A percentile compares a stretch with the other conserved stretches of the same genome.
These are phyloP conservation scores for Gliomastix tumulicola DNA, from an alignment of 2,329 filamentous ascomycete genomes.

Conservation along the genomic window DNA sequence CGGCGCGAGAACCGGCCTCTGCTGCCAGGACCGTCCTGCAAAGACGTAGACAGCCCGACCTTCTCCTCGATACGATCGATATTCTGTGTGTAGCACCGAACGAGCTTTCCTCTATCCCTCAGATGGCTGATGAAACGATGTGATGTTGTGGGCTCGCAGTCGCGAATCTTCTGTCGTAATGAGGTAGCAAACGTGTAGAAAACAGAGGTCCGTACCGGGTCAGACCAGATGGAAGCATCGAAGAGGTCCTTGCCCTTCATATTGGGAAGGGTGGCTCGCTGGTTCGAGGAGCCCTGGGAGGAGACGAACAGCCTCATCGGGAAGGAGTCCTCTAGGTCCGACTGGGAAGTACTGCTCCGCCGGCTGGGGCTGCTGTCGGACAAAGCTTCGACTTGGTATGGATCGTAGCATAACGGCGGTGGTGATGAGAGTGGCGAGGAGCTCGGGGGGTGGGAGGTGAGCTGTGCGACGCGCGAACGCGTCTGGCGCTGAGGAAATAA, in stretches of 20 bases:
- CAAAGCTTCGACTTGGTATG: constrained; percentile 28
- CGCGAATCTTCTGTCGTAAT: constrained; percentile 54
- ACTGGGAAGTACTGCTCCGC: constrained; percentile 30
- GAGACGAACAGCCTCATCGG: constrained; percentile 27
- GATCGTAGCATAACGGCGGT: constrained; percentile 44
- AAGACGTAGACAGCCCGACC: constrained; percentile 57
- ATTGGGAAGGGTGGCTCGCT: constrained; percentile 39
- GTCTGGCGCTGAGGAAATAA: background rate
- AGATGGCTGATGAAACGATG: constrained; percentile 64
- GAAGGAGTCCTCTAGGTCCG: constrained; percentile 37
- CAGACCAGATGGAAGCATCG: constrained; percentile 63
- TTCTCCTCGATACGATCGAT: constrained; percentile 69
- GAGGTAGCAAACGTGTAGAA: constrained; percentile 69
- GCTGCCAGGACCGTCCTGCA: constrained; percentile 55
- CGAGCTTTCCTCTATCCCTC: constrained; percentile 59
- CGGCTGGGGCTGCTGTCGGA: constrained; percentile 25
- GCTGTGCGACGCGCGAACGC: background rate
- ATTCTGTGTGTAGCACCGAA: constrained; percentile 69
- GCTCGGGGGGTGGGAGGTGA: constrained; percentile 14
- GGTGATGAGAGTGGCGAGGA: constrained; percentile 54
- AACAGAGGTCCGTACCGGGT: constrained; percentile 59
- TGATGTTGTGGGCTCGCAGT: constrained; percentile 56
- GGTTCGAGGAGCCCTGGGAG: constrained; percentile 28
- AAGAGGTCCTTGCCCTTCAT: constrained; percentile 68
- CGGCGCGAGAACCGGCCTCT: constrained; percentile 51